Evolutionary conservation across 306 rosid genomes (phyloP).

Genomic region (Gillenia trifoliata): DNA sequence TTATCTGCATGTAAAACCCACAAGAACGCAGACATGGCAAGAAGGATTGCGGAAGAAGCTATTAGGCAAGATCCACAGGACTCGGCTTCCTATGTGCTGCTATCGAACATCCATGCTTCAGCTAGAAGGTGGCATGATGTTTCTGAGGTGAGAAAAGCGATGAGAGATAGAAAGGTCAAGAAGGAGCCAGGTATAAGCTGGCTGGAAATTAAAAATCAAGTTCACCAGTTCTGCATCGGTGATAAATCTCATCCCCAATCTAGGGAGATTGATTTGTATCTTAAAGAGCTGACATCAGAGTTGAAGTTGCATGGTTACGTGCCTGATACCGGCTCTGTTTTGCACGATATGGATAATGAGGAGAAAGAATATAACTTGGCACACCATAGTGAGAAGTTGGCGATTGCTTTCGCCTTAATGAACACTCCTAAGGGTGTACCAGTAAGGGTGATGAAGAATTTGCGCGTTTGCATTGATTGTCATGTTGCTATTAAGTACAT

Average conservation of each 20-base stretch:
- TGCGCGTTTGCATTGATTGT: conserved; percentile 70
- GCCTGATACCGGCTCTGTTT: conserved; percentile 65
- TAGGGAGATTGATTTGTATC: conserved; percentile 53
- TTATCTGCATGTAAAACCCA: conserved; percentile 82
- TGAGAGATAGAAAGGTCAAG: conserved; percentile 65
- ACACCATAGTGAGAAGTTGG: conserved; percentile 84
- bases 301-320: conserved; percentile 74
- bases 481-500: conserved; percentile 73
- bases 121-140: conserved; percentile 78
- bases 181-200: conserved; percentile 86
- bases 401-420: conserved; percentile 76
- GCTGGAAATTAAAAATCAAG: conserved; percentile 68
- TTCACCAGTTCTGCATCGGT: conserved; percentile 62
- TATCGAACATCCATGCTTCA: conserved; percentile 73
- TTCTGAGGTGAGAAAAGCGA: conserved; percentile 61
- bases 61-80: conserved; percentile 69
- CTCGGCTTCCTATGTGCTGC: conserved; percentile 71
- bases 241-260: conserved; percentile 56
- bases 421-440: conserved; percentile 52
- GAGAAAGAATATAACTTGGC: conserved; percentile 77
- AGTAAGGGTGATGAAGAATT: conserved; percentile 80
- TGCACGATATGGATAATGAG: conserved; percentile 88
- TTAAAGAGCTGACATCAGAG: conserved; percentile 61
- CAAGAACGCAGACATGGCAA: conserved; percentile 73
- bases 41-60: conserved; percentile 64